Evolutionary conservation across 129 eudicot species (phyloP), one percentile per base, ranked within the genome.

Genomic region (Pseudognaphalium luteoalbum): DNA sequence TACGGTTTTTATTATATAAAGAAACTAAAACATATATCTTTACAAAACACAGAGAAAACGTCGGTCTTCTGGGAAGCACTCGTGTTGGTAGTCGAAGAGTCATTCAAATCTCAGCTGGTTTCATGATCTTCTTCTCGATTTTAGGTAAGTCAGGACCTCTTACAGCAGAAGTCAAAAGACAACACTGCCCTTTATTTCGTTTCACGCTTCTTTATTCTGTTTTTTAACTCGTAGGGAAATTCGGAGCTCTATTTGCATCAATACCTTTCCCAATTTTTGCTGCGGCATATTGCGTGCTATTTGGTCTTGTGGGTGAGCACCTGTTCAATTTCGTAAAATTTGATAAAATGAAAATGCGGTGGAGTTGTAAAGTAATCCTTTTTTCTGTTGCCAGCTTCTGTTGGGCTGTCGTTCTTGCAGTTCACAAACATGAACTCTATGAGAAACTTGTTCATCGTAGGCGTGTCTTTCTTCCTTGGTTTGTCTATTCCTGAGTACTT

Each of bases 11-110:
- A 0, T 25, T 25, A 0, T 25, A 0, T 25, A 25, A 25, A 25
- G 28, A 25, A 25, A 14, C 61, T 68, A 67, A 69, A 41, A 72
- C 74, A 35, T 57, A 67, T 58, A 22, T 73, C 22, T 60, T 29
- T 9, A 15, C 41, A 30, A 50, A 33, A 65, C 61, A 74, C 91
- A 95, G 99, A 64, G 99, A 95, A 86, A 95, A 95, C 39, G 86
- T 95, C 2, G 99, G 99, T 22, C 95, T 95, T 47, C 86, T 95
- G 64, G 99, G 99, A 83, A 95, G 94, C 86, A 95, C 99, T 64
- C 96, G 99, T 71, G 99, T 95, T 21, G 99, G 99, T 61, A 95
- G 99, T 83, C 90, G 99, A 66, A 86, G 99, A 75, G 99, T 95
- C 33, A 80, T 95, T 81, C 99, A 95, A 81, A 87, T 91, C 32